Conservation (phyloP, 345 rosid species). For the Arabis alpina region DNA sequence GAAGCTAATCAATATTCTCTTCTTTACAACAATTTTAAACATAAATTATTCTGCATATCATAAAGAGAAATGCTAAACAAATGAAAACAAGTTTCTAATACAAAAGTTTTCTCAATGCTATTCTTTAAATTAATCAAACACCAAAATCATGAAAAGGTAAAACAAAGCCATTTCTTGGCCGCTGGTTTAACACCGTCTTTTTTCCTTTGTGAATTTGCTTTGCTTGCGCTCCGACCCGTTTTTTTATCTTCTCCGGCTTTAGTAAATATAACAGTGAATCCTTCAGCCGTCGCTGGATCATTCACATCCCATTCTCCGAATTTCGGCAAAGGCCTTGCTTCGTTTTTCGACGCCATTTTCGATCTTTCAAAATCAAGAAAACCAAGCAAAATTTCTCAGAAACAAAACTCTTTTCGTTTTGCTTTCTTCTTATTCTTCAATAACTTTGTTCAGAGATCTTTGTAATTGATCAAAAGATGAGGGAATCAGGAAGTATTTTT, state of each 20-base stretch:
- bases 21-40: constrained; percentile 7
- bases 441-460: neutral
- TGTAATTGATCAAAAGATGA: constrained; percentile 15
- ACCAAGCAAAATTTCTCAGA: neutral
- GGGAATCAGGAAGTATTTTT: neutral
- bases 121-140: constrained; percentile 1
- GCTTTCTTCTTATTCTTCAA: neutral
- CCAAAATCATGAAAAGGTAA: constrained; percentile 33
- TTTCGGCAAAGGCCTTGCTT: constrained; percentile 42
- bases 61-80: constrained; percentile 22
- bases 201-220: constrained; percentile 38
- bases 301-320: constrained; percentile 58
- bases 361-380: constrained; percentile 30
- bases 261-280: constrained; percentile 46
- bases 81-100: neutral
- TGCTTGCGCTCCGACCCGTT: constrained; percentile 39
- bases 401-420: neutral
- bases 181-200: constrained; percentile 34
- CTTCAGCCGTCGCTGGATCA: constrained; percentile 51
- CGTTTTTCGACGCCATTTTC: constrained; percentile 41
- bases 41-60: neutral
- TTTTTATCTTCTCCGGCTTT: constrained; percentile 55
- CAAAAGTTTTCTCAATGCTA: constrained; percentile 18
- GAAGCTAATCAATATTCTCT: constrained; percentile 14
- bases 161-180: constrained; percentile 49